phyloP scores from a whole-genome alignment of 169 alveolate genomes.

The Plasmodium cynomolgi region DNA sequence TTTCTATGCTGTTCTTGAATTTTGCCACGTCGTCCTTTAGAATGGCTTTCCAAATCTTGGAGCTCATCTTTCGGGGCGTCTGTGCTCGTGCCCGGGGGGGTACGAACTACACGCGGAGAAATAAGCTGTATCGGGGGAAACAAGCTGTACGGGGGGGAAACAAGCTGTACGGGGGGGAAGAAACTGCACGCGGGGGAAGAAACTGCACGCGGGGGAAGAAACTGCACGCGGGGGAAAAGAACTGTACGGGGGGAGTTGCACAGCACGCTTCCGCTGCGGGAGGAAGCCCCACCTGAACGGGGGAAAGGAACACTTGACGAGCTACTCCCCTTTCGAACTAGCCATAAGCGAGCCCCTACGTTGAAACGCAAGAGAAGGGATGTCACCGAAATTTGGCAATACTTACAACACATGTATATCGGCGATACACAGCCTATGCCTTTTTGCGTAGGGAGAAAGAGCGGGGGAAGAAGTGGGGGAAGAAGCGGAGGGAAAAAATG shows the following conservation, averaged over 20 bases:
- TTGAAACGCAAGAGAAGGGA: background rate
- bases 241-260: background rate
- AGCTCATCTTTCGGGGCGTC: slow-evolving; percentile 18
- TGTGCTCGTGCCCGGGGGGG: background rate
- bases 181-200: background rate
- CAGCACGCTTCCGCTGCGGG: background rate
- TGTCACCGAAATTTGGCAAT: background rate
- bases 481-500: background rate
- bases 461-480: background rate
- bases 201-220: background rate
- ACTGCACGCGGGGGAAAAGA: background rate
- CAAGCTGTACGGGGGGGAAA: too few relatives aligned
- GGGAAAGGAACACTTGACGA: background rate
- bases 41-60: slow-evolving; percentile 43
- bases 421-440: background rate
- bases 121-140: too few relatives aligned
- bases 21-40: slow-evolving; percentile 63
- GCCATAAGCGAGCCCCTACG: background rate
- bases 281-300: background rate
- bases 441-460: background rate
- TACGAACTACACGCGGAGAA: background rate
- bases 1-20: slow-evolving; percentile 37
- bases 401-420: background rate
- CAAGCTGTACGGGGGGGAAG: background rate
- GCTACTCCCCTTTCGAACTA: background rate